Evolutionary conservation across 1,139 yeast genomes (phyloP).

Genomic region (Blastobotrys ciferrii): DNA sequence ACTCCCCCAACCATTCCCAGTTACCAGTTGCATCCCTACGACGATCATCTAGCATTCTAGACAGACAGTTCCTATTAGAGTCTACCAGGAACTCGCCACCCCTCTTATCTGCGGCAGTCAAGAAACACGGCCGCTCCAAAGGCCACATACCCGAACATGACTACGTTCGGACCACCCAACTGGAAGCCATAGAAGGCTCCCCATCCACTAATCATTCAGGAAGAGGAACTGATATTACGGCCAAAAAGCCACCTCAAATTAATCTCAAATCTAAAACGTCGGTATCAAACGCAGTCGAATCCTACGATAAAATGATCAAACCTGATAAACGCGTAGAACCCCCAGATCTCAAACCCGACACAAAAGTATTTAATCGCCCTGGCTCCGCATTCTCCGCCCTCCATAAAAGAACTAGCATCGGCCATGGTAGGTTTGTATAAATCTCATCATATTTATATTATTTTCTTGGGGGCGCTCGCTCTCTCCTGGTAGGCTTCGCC

Average conservation of each 20-base stretch:
- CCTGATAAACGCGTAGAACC: not conserved
- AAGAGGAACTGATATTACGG: not conserved
- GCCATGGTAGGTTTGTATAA: slow-evolving; percentile 25
- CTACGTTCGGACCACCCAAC: slow-evolving; percentile 11
- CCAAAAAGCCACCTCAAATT: not conserved
- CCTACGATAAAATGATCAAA: slow-evolving; percentile 4
- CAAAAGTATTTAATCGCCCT: slow-evolving; percentile 19
- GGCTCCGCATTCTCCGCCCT: slow-evolving; percentile 30
- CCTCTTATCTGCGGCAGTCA: not conserved
- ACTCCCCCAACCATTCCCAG: not conserved
- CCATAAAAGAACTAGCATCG: slow-evolving; percentile 26
- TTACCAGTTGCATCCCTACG: slow-evolving; percentile 16
- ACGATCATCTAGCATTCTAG: slow-evolving; percentile 10
- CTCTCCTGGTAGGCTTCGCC: no score
- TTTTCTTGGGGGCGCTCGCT: no score
- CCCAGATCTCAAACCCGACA: not conserved
- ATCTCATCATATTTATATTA: not conserved
- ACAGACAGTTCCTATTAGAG: not conserved
- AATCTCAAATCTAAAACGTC: not conserved
- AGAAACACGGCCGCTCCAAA: slow-evolving; percentile 9
- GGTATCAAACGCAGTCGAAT: slow-evolving; percentile 1
- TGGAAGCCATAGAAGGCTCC: slow-evolving; percentile 26
- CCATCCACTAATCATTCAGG: slow-evolving; percentile 14
- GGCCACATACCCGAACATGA: slow-evolving; percentile 9
- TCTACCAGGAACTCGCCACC: slow-evolving; percentile 3